phyloP scores from a whole-genome alignment of 805 yeast genomes.

The Phaffomyces opuntiae region DNA sequence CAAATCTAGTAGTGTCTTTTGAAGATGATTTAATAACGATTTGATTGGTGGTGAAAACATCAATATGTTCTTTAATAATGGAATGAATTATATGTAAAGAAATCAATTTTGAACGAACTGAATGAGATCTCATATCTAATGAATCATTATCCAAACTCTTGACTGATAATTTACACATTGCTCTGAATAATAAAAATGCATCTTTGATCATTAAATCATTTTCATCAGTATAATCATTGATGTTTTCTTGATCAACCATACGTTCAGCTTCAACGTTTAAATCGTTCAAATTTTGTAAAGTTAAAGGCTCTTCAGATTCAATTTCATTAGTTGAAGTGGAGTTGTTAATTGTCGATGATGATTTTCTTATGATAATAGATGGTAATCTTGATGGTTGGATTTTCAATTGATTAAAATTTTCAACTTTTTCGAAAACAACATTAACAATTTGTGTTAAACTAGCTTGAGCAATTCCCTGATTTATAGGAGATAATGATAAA shows the following conservation, averaged over 20 bases:
- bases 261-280: conserved; percentile 50
- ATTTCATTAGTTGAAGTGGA: conserved; percentile 5
- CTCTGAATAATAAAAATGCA: conserved; percentile 87
- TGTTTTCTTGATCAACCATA: conserved; percentile 39
- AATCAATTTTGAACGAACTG: conserved; percentile 83
- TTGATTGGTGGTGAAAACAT: conserved; percentile 59
- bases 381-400: neutral
- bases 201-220: conserved; percentile 75
- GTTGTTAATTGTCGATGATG: conserved; percentile 3
- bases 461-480: conserved; percentile 94
- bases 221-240: conserved; percentile 40
- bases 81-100: conserved; percentile 85
- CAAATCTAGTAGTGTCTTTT: conserved; percentile 52
- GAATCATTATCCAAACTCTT: conserved; percentile 73
- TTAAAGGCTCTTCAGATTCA: conserved; percentile 34
- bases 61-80: conserved; percentile 77
- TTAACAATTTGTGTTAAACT: conserved; percentile 85
- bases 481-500: conserved; percentile 69
- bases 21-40: conserved; percentile 47
- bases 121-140: conserved; percentile 82
- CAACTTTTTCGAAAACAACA: conserved; percentile 73
- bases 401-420: conserved; percentile 23
- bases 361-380: conserved; percentile 9
- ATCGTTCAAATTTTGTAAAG: conserved; percentile 54
- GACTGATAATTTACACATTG: conserved; percentile 88